Conservation (phyloP, 345 rosid species). For the Boechera stricta region DNA sequence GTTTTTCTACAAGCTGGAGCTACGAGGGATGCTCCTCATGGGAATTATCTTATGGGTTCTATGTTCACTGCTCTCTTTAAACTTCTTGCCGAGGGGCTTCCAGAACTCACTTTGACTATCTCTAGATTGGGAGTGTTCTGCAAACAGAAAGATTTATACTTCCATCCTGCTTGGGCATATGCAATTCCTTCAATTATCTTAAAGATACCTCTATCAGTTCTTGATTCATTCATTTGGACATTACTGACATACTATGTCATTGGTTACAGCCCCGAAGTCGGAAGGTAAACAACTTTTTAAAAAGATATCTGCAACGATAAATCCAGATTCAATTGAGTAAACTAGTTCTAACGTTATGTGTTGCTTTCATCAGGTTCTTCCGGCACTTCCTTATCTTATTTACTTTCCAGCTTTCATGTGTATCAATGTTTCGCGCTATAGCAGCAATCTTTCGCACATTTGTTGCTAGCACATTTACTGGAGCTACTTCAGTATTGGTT, state of each 20-base stretch:
- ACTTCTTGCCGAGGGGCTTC: slow-evolving; percentile 56
- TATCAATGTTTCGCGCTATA: slow-evolving; percentile 57
- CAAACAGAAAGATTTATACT: slow-evolving; percentile 54
- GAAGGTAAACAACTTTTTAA: slow-evolving; percentile 50
- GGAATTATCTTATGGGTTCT: slow-evolving; percentile 53
- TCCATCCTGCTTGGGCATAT: slow-evolving; percentile 66
- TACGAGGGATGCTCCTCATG: slow-evolving; percentile 45
- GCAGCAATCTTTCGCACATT: slow-evolving; percentile 54
- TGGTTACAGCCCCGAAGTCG: slow-evolving; percentile 53
- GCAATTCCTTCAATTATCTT: slow-evolving; percentile 56
- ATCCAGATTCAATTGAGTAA: slow-evolving; percentile 6
- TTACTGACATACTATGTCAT: slow-evolving; percentile 58
- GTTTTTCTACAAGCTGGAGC: slow-evolving; percentile 46
- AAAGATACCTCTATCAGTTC: slow-evolving; percentile 53
- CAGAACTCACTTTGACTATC: slow-evolving; percentile 53
- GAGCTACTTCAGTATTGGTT: slow-evolving; percentile 43
- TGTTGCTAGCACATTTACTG: slow-evolving; percentile 53
- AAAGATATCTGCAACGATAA: slow-evolving; percentile 37
- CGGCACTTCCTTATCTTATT: slow-evolving; percentile 57
- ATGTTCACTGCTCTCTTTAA: slow-evolving; percentile 47
- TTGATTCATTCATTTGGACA: slow-evolving; percentile 54
- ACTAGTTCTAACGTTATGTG: neutral
- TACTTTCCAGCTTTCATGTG: slow-evolving; percentile 54
- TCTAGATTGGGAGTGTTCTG: slow-evolving; percentile 51
- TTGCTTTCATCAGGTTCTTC: slow-evolving; percentile 46